Conservation (phyloP, 768 basidiomycete genomes). For the Russula olivacea region DNA sequence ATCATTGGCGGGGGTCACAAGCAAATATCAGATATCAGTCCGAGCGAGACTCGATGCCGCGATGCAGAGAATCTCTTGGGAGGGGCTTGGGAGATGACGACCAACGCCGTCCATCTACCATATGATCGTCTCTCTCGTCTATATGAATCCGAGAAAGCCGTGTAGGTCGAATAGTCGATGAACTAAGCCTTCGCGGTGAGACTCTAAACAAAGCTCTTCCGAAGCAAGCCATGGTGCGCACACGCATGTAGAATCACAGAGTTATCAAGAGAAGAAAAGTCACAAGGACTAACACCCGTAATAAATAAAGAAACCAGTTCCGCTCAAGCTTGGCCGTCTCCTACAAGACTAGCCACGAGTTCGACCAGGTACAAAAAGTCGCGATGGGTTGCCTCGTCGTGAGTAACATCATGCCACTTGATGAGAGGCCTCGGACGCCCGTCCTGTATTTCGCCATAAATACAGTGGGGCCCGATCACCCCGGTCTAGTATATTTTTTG, state of each 20-base stretch:
- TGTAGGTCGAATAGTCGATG: too few relatives aligned
- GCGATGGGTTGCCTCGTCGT: not conserved
- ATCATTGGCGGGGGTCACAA: slow-evolving; percentile 71
- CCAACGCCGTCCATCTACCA: too few relatives aligned
- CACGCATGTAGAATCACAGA: too few relatives aligned
- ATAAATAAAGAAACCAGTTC: too few relatives aligned
- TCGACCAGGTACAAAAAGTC: not conserved
- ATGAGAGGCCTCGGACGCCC: not conserved
- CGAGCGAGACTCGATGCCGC: slow-evolving; percentile 78
- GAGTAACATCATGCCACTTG: not conserved
- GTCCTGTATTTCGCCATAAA: not conserved
- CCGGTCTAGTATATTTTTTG: not conserved
- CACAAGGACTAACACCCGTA: too few relatives aligned
- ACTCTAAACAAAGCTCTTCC: too few relatives aligned
- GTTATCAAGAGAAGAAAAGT: too few relatives aligned
- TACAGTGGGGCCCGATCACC: not conserved
- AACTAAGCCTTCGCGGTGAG: too few relatives aligned
- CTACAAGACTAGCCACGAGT: not conserved
- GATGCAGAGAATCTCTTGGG: slow-evolving; percentile 42
- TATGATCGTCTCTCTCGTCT: too few relatives aligned
- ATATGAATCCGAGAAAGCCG: too few relatives aligned
- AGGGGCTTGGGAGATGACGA: not conserved
- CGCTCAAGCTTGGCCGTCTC: too few relatives aligned
- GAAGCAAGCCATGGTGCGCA: too few relatives aligned
- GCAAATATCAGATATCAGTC: slow-evolving; percentile 75